Base-by-base conservation (phyloP, 306 rosid species). In the Pyrus bretschneideri region DNA sequence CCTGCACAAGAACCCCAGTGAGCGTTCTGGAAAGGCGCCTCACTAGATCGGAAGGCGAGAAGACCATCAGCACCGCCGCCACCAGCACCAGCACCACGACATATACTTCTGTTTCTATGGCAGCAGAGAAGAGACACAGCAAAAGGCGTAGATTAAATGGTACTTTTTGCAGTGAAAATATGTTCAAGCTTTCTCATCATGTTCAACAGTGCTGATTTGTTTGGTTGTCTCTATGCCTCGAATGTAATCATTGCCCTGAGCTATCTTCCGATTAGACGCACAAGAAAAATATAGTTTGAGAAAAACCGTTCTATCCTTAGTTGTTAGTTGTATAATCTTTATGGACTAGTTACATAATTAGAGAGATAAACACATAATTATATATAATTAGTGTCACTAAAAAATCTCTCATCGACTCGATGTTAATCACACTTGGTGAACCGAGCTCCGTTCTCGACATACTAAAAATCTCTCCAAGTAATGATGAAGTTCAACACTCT, bases 1-100 rank as follows among this genome's bases (percentile, higher is more conserved):
- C 77, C 40, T 79, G 86, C 81, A 70, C 75, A 71, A 87, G 80
- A 70, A 85, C 87, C 68, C 85, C 88, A 59, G 58, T 74, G 78
- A 89, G 89, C 60, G 89, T 84, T 61, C 72, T 83, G 74, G 86
- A 81, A 58, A 63, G 58, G 60, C 52, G 45, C 18, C 44, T 29
- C 45, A 67, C 81, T 40, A n/a, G 46, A 23, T 77, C 78, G 40
- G 67, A 78, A 66, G 75, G 83, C 38, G 58, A 78, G 9, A 59
- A 61, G 35, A 46, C 55, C 30, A 2, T 19, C 31, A 3, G 44
- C 40, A 12, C 27, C 0, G 18, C 25, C 5, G 19, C 30, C 13
- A 22, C 76, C 61, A 15, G 75, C 23, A 30, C 44, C 35, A 8
- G 18, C 2, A n/a, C 44, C 10, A 35, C 46, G 8, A 3, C 29